Base-by-base conservation (phyloP, 257 asterid genomes). In the Dorcoceras hygrometricum region DNA sequence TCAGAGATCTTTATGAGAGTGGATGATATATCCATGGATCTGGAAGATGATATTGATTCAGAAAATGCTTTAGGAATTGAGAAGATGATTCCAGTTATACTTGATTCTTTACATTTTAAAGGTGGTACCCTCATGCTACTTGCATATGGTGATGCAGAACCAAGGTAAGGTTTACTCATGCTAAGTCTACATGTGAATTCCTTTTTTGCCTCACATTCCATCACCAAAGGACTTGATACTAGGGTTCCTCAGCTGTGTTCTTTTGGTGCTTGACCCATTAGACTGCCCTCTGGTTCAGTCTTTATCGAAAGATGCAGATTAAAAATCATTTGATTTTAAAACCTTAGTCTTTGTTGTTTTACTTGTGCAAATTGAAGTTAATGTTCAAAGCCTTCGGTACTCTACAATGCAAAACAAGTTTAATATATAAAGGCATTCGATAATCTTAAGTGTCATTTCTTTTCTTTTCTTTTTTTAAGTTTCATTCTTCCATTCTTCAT, bases 71-170 rank as follows among this genome's bases (percentile, higher is more conserved):
- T 82, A 46, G 82, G 76, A 67, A 70, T 85, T 65, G 96, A 82
- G 62, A 85, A 80, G 73, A 77, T 64, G 78, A 72, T 83, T 78
- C 99, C 99, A 11, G 48, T 90, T 32, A 73, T 86, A 77, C 87
- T 94, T 25, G 99, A 94, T 80, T 87, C 96, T 36, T 92, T 94
- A 62, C 87, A 86, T 80, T 84, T 81, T 72, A 81, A 75, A 76
- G 99, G 90, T 53, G 97, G 99, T 29, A 82, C 90, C 48, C 71
- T 94, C 69, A 85, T 94, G 96, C 79, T 94, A 75, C 97, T 94
- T 4, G 99, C 96, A 27, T 94, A 94, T 76, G 97, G 99, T 64
- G 99, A 94, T 76, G 68, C 72, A 50, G 99, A 94, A 77, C 96
- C 99, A 23, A 90, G 97, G 97, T 94, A 80, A 73, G 60, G 70